Evolutionary conservation across 768 basidiomycete species (phyloP).

Genomic region (Boletales sp.): DNA sequence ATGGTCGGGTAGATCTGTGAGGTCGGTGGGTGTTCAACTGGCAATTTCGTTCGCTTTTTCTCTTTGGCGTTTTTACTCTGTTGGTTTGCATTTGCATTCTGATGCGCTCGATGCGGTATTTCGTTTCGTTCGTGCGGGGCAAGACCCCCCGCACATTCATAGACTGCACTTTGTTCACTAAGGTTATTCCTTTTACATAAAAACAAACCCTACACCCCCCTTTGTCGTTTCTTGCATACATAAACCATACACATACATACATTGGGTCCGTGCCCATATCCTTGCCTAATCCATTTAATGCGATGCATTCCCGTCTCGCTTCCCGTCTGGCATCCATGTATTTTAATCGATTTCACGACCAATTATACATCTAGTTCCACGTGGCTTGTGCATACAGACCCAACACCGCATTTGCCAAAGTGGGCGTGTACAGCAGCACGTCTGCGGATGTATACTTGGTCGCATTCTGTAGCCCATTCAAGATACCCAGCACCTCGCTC

Average conservation of each 20-base stretch:
- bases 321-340: too few species aligned
- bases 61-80: neutral
- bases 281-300: too few species aligned
- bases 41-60: neutral
- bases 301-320: too few species aligned
- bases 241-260: neutral
- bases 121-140: neutral
- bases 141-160: neutral
- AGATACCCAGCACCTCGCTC: slow-evolving; percentile 42
- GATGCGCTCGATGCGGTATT: neutral
- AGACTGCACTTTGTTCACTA: neutral
- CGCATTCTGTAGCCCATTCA: slow-evolving; percentile 53
- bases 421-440: slow-evolving; percentile 50
- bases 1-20: too few species aligned
- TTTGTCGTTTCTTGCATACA: neutral
- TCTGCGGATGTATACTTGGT: slow-evolving; percentile 51
- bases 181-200: slow-evolving; percentile 17
- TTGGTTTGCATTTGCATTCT: too few species aligned
- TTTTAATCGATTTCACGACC: too few species aligned
- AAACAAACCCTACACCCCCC: neutral
- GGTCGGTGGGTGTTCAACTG: neutral
- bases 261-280: too few species aligned
- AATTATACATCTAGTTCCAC: slow-evolving; percentile 1
- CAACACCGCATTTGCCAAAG: slow-evolving; percentile 37
- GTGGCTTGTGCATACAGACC: slow-evolving; percentile 31